Evolutionary conservation across 768 basidiomycete genomes (phyloP).

Genomic region (Candolleomyces efflorescens): DNA sequence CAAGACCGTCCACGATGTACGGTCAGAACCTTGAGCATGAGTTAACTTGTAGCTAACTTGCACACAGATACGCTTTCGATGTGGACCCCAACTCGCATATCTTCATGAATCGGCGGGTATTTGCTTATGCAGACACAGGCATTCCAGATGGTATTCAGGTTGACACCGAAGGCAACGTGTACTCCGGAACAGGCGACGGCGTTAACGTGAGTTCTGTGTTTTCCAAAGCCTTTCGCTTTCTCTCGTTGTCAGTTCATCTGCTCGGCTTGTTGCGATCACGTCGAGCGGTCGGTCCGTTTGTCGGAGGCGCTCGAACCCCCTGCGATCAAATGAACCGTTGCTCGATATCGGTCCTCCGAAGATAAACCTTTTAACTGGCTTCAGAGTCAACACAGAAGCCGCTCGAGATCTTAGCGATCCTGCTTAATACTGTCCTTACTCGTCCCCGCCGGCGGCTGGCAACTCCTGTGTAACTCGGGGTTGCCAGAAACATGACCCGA

Average conservation of each 20-base stretch:
- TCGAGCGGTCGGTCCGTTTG: too few species aligned
- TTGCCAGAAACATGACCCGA: too few species aligned
- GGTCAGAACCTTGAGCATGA: constrained; percentile 16
- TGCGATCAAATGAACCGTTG: too few species aligned
- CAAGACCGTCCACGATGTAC: constrained; percentile 64
- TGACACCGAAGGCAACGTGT: constrained; percentile 63
- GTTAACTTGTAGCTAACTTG: background rate
- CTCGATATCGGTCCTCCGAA: too few species aligned
- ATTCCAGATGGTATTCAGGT: constrained; percentile 65
- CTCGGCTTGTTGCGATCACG: too few species aligned
- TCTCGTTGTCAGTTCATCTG: background rate
- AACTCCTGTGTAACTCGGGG: too few species aligned
- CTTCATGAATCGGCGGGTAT: constrained; percentile 56
- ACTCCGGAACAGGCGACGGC: constrained; percentile 66
- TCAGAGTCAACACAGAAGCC: too few species aligned
- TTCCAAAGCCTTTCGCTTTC: background rate
- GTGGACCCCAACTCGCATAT: constrained; percentile 50
- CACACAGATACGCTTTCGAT: constrained; percentile 60
- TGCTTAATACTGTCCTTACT: background rate
- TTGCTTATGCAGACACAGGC: constrained; percentile 64
- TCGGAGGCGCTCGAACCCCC: too few species aligned
- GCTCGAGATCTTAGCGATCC: background rate
- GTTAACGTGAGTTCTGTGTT: constrained; percentile 40
- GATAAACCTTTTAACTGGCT: too few species aligned
- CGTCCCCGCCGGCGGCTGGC: too few species aligned